Evolutionary conservation across 1,284 basidiomycete genomes (phyloP).

Genomic region (Ustilago curta): DNA sequence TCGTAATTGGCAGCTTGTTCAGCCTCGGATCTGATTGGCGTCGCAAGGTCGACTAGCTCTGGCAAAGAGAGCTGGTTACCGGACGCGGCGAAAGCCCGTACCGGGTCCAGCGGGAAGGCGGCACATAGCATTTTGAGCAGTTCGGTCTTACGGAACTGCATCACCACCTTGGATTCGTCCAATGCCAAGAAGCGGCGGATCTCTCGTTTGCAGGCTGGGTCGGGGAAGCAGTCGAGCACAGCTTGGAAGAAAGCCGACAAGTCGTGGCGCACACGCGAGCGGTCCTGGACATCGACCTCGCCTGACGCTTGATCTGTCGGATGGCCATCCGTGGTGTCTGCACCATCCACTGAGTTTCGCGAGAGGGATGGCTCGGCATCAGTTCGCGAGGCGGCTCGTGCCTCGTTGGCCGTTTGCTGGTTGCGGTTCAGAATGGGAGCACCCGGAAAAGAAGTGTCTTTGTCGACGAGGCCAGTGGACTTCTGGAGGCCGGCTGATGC

Average conservation of each 20-base stretch:
- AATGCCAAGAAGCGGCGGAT: neutral
- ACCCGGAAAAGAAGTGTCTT: too few species aligned
- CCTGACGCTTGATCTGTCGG: too few species aligned
- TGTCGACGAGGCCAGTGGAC: too few species aligned
- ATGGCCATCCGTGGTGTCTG: too few species aligned
- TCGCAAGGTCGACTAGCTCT: neutral
- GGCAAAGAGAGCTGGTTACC: neutral
- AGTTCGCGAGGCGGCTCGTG: too few species aligned
- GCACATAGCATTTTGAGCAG: neutral
- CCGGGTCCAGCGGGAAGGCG: neutral
- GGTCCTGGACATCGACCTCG: too few species aligned
- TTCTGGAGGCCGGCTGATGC: too few species aligned
- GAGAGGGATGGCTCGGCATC: too few species aligned
- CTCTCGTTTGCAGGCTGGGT: neutral
- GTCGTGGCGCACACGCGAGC: too few species aligned
- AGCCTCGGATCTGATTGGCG: neutral
- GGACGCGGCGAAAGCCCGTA: neutral
- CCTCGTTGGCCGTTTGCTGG: too few species aligned
- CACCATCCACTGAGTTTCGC: too few species aligned
- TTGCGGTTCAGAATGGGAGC: too few species aligned
- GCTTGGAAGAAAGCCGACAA: neutral
- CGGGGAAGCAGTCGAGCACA: neutral
- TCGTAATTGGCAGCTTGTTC: neutral
- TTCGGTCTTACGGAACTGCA: neutral
- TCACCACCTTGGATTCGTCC: neutral